Evolutionary conservation across 2,329 filamentous ascomycete species (phyloP).

Genomic region (Elsinoe australis): DNA sequence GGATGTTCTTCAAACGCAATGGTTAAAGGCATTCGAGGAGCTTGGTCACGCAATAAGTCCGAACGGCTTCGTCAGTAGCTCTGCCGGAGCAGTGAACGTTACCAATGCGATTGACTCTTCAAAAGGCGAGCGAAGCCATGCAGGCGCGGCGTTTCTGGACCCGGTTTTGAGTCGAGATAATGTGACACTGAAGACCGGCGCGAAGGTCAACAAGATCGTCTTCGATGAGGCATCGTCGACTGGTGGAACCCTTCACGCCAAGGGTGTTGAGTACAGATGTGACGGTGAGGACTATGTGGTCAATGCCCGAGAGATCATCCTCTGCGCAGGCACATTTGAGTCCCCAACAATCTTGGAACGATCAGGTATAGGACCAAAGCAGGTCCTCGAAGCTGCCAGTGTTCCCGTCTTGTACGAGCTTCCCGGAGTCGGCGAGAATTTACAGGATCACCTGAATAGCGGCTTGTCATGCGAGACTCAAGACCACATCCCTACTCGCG

Average conservation of each 20-base stretch:
- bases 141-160: constrained; percentile 23
- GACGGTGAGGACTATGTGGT: constrained; percentile 31
- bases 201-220: constrained; percentile 19
- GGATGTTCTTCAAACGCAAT: constrained; percentile 19
- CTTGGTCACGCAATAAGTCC: constrained; percentile 18
- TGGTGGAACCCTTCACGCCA: constrained; percentile 22
- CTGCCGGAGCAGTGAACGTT: constrained; percentile 10
- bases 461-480: constrained; percentile 23
- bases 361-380: constrained; percentile 43
- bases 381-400: constrained; percentile 39
- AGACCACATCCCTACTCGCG: constrained; percentile 20
- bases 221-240: constrained; percentile 16
- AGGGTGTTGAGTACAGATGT: constrained; percentile 37
- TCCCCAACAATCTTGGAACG: constrained; percentile 60
- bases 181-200: constrained; percentile 19
- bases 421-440: constrained; percentile 56
- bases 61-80: constrained; percentile 10
- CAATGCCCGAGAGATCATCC: constrained; percentile 57
- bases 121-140: constrained; percentile 22
- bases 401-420: constrained; percentile 51
- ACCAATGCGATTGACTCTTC: constrained; percentile 20
- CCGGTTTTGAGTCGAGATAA: constrained; percentile 21
- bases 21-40: constrained; percentile 20
- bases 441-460: constrained; percentile 50
- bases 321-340: constrained; percentile 73